Conservation (phyloP, 2,329 filamentous ascomycete species). For the Aureobasidium sp. region DNA sequence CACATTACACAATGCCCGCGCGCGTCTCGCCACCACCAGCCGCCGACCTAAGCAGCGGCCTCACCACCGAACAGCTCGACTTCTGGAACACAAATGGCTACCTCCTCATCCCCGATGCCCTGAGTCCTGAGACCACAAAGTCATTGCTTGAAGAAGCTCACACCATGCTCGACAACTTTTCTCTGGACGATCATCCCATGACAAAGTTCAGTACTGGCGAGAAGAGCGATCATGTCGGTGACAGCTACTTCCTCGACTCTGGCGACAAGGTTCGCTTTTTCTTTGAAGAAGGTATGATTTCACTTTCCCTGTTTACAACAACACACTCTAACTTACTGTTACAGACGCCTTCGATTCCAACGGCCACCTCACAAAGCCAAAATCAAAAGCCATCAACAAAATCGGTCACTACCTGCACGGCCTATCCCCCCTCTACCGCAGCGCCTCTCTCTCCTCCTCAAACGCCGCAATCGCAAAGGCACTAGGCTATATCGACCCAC, state of each 20-base stretch:
- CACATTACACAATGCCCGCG: constrained; percentile 10
- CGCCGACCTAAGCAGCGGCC: constrained; percentile 36
- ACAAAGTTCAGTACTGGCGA: constrained; percentile 86
- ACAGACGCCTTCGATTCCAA: constrained; percentile 62
- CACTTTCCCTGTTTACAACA: neutral
- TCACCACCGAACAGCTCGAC: constrained; percentile 62
- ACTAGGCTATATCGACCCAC: constrained; percentile 67
- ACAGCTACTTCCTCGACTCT: constrained; percentile 85
- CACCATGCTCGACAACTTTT: constrained; percentile 64
- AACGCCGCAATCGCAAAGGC: constrained; percentile 59
- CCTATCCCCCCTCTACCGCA: constrained; percentile 39
- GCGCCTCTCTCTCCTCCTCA: constrained; percentile 42
- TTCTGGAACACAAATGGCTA: constrained; percentile 79
- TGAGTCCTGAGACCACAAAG: constrained; percentile 57
- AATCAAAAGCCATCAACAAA: constrained; percentile 73
- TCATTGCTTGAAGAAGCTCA: constrained; percentile 69
- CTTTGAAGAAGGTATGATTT: constrained; percentile 64
- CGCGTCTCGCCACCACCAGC: constrained; percentile 21
- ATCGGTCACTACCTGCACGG: constrained; percentile 44
- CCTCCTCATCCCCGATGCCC: constrained; percentile 72
- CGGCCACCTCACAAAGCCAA: constrained; percentile 65
- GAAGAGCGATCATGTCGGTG: constrained; percentile 71
- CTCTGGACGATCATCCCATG: constrained; percentile 77
- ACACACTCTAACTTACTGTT: neutral
- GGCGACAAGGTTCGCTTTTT: constrained; percentile 94